Evolutionary conservation across 768 basidiomycete genomes (phyloP).

Genomic region (Leccinum variicolor): DNA sequence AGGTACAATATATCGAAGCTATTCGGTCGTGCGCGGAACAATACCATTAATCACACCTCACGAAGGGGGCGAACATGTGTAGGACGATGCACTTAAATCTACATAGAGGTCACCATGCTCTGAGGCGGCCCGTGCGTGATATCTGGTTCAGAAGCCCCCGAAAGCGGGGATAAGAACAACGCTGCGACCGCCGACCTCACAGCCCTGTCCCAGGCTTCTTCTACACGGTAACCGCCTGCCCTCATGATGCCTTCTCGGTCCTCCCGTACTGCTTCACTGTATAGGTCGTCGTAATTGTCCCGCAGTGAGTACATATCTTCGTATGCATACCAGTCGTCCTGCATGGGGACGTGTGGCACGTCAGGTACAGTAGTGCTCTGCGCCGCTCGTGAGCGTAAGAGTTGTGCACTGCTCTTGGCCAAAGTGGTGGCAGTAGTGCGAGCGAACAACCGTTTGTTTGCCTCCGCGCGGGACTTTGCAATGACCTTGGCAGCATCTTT

Average conservation of each 20-base stretch:
- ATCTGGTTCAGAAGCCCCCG: constrained; percentile 23
- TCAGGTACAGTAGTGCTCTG: constrained; percentile 69
- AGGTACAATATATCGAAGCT: neutral
- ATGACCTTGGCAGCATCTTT: constrained; percentile 69
- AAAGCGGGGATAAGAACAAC: constrained; percentile 57
- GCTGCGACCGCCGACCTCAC: constrained; percentile 70
- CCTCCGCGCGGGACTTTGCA: constrained; percentile 63
- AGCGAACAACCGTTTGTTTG: constrained; percentile 56
- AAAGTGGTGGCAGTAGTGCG: constrained; percentile 44
- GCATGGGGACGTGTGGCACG: constrained; percentile 73
- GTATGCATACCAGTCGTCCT: constrained; percentile 74
- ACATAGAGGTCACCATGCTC: constrained; percentile 44
- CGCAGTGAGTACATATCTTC: constrained; percentile 60
- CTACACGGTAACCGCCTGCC: constrained; percentile 77
- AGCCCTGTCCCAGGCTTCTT: constrained; percentile 86
- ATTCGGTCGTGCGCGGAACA: neutral
- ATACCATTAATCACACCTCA: neutral
- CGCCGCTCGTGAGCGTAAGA: constrained; percentile 61
- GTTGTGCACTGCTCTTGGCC: constrained; percentile 43
- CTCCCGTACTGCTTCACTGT: constrained; percentile 71
- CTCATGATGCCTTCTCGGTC: constrained; percentile 78
- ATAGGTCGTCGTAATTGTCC: constrained; percentile 65
- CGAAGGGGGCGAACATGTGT: neutral
- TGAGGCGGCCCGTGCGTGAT: constrained; percentile 25
- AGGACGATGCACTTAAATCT: neutral